Base-by-base conservation (phyloP, 169 alveolate genomes). In the Cryptosporidium bovis region DNA sequence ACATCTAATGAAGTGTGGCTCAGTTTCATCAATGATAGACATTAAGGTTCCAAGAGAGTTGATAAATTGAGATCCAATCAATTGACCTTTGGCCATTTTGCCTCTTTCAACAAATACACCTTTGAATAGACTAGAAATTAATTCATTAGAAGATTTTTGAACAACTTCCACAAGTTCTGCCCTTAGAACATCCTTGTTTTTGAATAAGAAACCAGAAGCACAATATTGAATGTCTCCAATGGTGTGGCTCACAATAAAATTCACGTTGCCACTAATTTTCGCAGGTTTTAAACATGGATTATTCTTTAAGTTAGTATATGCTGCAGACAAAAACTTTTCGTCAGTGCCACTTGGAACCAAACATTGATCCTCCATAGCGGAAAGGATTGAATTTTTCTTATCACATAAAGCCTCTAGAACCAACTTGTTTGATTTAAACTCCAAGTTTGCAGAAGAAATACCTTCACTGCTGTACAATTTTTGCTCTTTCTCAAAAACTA, bases 401-500 rank as follows among this genome's bases (percentile, higher is more conserved):
- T 83, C 94, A 24, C 93, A 90, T 16, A 92, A 82, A 29, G 66
- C 71, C 7, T 46, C 66, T 31, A 92, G 82, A 16, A 82, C 91
- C 20, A 62, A 82, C 36, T 91, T 84, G 83, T 93, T 95, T 82
- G 93, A 84, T n/a, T 95, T 94, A 84, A 90, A 95, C 31, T 90
- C 92, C 27, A 95, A 84, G 55, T 93, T 94, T 65, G 96, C 94
- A 27, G 95, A 66, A 10, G 96, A 66, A 46, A 95, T 93, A 69
- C 97, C 98, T 90, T 95, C 98, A 10, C 83, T 92, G 27, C 46
- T 87, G 84, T 95, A 95, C 8, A 95, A 83, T 55, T 91, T 92
- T 7, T 95, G 82, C 66, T 60, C 91, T 94, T 67, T 97, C 99
- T 97, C 98, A 89, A 98, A 98, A 12, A 97, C 98, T 51, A 97